Percentiles rank a stretch among this genome's conserved stretches.
phyloP scores from a whole-genome alignment of 768 basidiomycete species.

The Neoboletus magnificus region DNA sequence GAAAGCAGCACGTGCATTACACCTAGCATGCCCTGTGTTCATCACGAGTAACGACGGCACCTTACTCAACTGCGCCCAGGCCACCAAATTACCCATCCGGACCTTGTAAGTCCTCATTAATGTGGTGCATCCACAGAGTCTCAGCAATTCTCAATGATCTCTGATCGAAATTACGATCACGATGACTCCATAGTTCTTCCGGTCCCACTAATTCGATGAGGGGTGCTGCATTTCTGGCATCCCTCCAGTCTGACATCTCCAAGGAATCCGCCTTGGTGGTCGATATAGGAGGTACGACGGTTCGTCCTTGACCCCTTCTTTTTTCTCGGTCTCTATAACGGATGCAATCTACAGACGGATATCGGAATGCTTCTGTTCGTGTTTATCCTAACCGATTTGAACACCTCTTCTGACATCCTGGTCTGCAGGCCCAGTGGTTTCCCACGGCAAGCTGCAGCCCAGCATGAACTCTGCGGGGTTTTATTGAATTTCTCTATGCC shows the following conservation, averaged over 20 bases:
- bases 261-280: slow-evolving; percentile 48
- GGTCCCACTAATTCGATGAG: slow-evolving; percentile 71
- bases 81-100: slow-evolving; percentile 56
- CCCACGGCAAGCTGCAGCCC: slow-evolving; percentile 60
- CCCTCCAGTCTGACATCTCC: slow-evolving; percentile 32
- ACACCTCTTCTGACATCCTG: slow-evolving; percentile 10
- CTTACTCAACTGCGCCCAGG: slow-evolving; percentile 45
- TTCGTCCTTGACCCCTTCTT: slow-evolving; percentile 18
- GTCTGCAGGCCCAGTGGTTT: slow-evolving; percentile 47
- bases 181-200: slow-evolving; percentile 32
- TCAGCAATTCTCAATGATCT: neutral
- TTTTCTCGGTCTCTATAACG: slow-evolving; percentile 11
- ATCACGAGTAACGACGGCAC: slow-evolving; percentile 63
- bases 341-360: slow-evolving; percentile 39
- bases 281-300: slow-evolving; percentile 64
- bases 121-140: slow-evolving; percentile 6
- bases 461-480: slow-evolving; percentile 59
- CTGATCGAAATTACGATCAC: slow-evolving; percentile 9
- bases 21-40: slow-evolving; percentile 48
- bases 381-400: neutral
- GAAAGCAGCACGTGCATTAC: slow-evolving; percentile 45
- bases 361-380: slow-evolving; percentile 53
- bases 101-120: slow-evolving; percentile 43
- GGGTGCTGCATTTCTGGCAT: slow-evolving; percentile 59
- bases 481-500: slow-evolving; percentile 61